Evolutionary conservation across 1,139 yeast species (phyloP), one percentile per base, ranked within the genome.

Genomic region (Lipomyces yarrowii): DNA sequence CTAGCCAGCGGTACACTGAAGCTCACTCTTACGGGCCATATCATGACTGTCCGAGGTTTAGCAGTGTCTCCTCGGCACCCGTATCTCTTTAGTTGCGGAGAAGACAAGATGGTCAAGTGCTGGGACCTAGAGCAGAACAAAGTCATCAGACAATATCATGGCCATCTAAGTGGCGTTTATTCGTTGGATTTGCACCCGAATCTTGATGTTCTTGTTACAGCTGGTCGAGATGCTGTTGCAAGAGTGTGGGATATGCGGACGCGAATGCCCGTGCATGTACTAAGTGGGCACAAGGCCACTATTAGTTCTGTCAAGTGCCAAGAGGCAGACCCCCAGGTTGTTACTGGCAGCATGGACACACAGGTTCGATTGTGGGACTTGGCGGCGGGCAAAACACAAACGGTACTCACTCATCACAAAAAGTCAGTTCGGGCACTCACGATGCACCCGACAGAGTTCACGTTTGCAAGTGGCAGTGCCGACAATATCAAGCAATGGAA

Each of bases 191-290:
- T 92, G 30, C 98, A 93, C 76, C 98, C 98, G 0, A 91, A 91
- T 6, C 78, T 93, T 53, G 97, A 93, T 73, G 77, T 94, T 13
- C 79, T 96, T n/a, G 90, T 89, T 21, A 89, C 96, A 3, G 98
- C 94, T 2, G 97, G 98, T 13, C 81, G 97, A 67, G 99, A 96
- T 76, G 84, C 93, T 5, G 90, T 90, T 0, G 89, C 93, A 0
- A 80, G 96, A 65, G 88, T 91, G 3, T 96, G 99, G 99, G 99
- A 96, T 77, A 88, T 94, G 67, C 82, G 99, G 67, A 86, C 96
- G 0, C 81, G 96, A 64, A 79, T 84, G 1, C 88, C 93, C 21
- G 87, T 90, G 0, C 88, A 89, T 83, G 89, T 89, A 0, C 79
- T 96, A 58, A 81, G 87, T 1, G 99, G 99, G 0, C 99, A 96